Conservation (phyloP, 306 rosid species). For the Adenanthera pavonina region DNA sequence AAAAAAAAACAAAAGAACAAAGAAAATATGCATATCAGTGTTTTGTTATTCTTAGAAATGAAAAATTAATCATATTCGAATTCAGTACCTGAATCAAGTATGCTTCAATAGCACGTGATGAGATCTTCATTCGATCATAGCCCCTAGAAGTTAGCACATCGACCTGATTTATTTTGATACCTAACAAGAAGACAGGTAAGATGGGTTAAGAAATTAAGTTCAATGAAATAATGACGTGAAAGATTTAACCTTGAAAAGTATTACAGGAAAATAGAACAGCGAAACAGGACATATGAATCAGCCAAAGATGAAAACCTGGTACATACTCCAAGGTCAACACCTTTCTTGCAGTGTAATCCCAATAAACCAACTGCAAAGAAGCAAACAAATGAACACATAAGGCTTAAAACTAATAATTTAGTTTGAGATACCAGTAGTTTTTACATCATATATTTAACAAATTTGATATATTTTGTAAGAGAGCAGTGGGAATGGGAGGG, state of each 20-base stretch:
- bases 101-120: slow-evolving; percentile 87
- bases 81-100: slow-evolving; percentile 85
- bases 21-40: background rate
- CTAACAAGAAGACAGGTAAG: slow-evolving; percentile 47
- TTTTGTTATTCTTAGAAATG: slow-evolving; percentile 15
- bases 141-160: slow-evolving; percentile 67
- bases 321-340: slow-evolving; percentile 92
- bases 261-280: background rate
- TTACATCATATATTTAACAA: slow-evolving; percentile 21
- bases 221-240: slow-evolving; percentile 25
- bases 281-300: slow-evolving; percentile 4
- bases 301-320: slow-evolving; percentile 78
- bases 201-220: slow-evolving; percentile 7
- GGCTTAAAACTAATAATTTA: slow-evolving; percentile 13
- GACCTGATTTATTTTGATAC: slow-evolving; percentile 78
- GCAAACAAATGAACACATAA: slow-evolving; percentile 18
- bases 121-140: slow-evolving; percentile 61
- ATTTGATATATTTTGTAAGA: slow-evolving; percentile 6
- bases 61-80: slow-evolving; percentile 26
- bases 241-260: slow-evolving; percentile 12
- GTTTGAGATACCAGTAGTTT: slow-evolving; percentile 5
- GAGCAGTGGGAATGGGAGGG: background rate
- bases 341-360: slow-evolving; percentile 92
- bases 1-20: background rate
- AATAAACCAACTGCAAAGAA: slow-evolving; percentile 68